Evolutionary conservation across 768 basidiomycete genomes (phyloP).

Genomic region (Cystobasidium tubakii): DNA sequence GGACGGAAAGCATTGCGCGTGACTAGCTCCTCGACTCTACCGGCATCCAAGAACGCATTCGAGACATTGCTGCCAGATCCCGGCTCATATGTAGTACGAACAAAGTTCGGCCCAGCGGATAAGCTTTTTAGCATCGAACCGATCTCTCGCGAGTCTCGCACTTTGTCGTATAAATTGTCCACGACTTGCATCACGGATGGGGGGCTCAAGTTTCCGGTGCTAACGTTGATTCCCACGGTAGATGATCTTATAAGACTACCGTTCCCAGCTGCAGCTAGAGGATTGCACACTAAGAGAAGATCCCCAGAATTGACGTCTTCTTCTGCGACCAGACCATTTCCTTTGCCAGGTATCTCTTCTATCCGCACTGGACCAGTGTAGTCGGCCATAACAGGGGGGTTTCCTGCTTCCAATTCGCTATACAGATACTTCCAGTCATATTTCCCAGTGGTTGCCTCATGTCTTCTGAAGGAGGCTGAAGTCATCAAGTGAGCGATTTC

Average conservation of each 20-base stretch:
- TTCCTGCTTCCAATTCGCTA: neutral
- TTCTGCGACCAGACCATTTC: neutral
- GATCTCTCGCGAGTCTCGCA: neutral
- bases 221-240: neutral
- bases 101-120: neutral
- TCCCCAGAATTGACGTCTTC: neutral
- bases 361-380: neutral
- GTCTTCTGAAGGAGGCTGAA: neutral
- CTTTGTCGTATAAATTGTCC: neutral
- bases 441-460: neutral
- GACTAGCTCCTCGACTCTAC: conserved; percentile 4
- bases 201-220: neutral
- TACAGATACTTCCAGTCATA: conserved; percentile 9
- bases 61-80: neutral
- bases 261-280: neutral
- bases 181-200: neutral
- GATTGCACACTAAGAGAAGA: conserved; percentile 9
- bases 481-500: neutral
- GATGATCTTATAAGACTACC: neutral
- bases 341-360: neutral
- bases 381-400: neutral
- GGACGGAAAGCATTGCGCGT: conserved; percentile 15
- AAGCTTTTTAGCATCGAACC: neutral
- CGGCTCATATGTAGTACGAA: neutral
- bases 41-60: conserved; percentile 2